phyloP scores from a whole-genome alignment of 805 yeast genomes.

The Helenozyma baotianmanensis region DNA sequence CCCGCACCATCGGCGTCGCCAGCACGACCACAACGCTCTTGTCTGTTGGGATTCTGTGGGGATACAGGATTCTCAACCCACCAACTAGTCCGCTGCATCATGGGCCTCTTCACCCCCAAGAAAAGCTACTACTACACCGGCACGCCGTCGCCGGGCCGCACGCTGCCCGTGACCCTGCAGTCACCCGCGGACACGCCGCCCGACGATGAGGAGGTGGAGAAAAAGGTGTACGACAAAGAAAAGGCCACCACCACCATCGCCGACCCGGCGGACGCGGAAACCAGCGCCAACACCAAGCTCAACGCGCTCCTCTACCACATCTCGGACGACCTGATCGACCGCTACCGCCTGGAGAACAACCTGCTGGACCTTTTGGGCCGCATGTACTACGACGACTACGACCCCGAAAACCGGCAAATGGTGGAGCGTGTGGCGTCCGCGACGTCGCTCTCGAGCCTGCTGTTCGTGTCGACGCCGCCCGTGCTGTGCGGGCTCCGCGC shows the following conservation, averaged over 20 bases:
- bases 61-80: too few relatives aligned
- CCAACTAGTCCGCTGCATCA: too few relatives aligned
- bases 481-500: constrained; percentile 7
- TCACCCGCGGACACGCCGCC: constrained; percentile 2
- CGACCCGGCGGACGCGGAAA: constrained; percentile 15
- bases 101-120: neutral
- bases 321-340: constrained; percentile 33
- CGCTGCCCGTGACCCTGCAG: neutral
- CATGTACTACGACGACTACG: constrained; percentile 40
- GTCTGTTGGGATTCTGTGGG: too few relatives aligned
- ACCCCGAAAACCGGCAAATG: constrained; percentile 22
- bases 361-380: constrained; percentile 39
- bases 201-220: constrained; percentile 3
- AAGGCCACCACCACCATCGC: constrained; percentile 9
- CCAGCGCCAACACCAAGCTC: constrained; percentile 32
- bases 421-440: constrained; percentile 13
- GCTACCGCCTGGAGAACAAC: constrained; percentile 34
- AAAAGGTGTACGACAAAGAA: constrained; percentile 14
- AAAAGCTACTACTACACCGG: neutral
- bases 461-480: constrained; percentile 10
- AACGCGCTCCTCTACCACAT: constrained; percentile 38
- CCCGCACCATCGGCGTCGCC: too few relatives aligned
- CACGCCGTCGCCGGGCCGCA: too few relatives aligned
- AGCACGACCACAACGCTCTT: too few relatives aligned
- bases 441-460: constrained; percentile 8